Evolutionary conservation across 2,329 filamentous ascomycete genomes (phyloP).

Genomic region (Fusarium brachygibbosum): DNA sequence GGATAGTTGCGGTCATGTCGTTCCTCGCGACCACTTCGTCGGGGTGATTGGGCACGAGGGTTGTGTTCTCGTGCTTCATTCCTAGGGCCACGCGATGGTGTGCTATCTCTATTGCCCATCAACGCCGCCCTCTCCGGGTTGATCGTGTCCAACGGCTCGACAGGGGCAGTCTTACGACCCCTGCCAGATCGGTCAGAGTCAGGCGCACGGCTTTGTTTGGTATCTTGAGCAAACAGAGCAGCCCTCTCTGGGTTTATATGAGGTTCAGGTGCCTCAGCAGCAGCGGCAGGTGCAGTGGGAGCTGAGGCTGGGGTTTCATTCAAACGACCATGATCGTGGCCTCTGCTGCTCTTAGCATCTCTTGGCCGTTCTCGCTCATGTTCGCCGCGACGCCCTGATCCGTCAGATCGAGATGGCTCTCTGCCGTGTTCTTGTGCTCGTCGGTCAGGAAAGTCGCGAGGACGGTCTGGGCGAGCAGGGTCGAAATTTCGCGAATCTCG

Average conservation of each 20-base stretch:
- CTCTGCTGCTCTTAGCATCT: slow-evolving; percentile 48
- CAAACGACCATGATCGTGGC: slow-evolving; percentile 49
- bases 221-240: slow-evolving; percentile 60
- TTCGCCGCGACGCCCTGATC: slow-evolving; percentile 56
- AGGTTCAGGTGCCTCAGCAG: slow-evolving; percentile 56
- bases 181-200: slow-evolving; percentile 51
- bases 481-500: slow-evolving; percentile 58
- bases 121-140: slow-evolving; percentile 64
- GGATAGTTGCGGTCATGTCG: slow-evolving; percentile 60
- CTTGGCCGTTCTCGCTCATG: slow-evolving; percentile 60
- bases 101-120: slow-evolving; percentile 58
- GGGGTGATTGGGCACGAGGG: slow-evolving; percentile 63
- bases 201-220: slow-evolving; percentile 47
- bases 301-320: slow-evolving; percentile 49
- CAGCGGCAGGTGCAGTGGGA: slow-evolving; percentile 47
- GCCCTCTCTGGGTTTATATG: slow-evolving; percentile 69
- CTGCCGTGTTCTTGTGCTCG: slow-evolving; percentile 55
- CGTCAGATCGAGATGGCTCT: slow-evolving; percentile 47
- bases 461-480: slow-evolving; percentile 56
- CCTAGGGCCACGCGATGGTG: slow-evolving; percentile 56
- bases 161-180: slow-evolving; percentile 48
- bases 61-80: slow-evolving; percentile 62
- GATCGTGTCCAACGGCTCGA: slow-evolving; percentile 55
- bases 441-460: slow-evolving; percentile 61
- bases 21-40: slow-evolving; percentile 61